Percentiles rank a stretch among this genome's conserved stretches.
Evolutionary conservation across 2,329 filamentous ascomycete genomes (phyloP).

Genomic region (Coniella vitis): DNA sequence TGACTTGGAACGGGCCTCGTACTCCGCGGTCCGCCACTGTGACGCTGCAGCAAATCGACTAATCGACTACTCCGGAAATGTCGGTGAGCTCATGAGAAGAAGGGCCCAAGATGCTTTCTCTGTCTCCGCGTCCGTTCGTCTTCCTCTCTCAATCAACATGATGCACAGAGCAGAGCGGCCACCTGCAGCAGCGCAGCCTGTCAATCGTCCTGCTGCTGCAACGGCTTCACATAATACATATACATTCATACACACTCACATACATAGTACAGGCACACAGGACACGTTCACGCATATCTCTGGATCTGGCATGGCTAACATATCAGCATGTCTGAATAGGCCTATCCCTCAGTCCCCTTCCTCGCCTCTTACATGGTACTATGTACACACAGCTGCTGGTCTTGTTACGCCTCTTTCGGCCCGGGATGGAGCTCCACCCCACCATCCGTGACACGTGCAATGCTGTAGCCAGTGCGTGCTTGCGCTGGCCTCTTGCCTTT

Average conservation of each 20-base stretch:
- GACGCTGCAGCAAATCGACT: neutral
- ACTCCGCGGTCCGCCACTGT: constrained; percentile 5
- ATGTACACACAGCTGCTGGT: too few species aligned
- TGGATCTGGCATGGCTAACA: neutral
- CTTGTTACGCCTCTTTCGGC: constrained; percentile 8
- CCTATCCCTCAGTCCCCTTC: neutral
- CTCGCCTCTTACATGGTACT: too few species aligned
- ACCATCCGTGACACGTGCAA: constrained; percentile 11
- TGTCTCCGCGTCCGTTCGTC: too few species aligned
- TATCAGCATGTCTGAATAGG: neutral
- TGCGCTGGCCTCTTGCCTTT: neutral
- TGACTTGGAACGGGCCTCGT: neutral
- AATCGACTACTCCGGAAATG: neutral
- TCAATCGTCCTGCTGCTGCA: too few species aligned
- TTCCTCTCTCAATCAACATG: too few species aligned
- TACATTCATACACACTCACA: too few species aligned
- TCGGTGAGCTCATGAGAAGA: constrained; percentile 2
- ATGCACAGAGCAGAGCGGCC: too few species aligned
- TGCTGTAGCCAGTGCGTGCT: constrained; percentile 5
- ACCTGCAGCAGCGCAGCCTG: too few species aligned
- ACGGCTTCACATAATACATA: too few species aligned
- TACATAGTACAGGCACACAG: too few species aligned
- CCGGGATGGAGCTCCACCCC: constrained; percentile 1
- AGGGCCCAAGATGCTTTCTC: too few species aligned
- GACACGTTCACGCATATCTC: neutral